Base-by-base conservation (phyloP, 345 rosid genomes). In the Linum tenue region DNA sequence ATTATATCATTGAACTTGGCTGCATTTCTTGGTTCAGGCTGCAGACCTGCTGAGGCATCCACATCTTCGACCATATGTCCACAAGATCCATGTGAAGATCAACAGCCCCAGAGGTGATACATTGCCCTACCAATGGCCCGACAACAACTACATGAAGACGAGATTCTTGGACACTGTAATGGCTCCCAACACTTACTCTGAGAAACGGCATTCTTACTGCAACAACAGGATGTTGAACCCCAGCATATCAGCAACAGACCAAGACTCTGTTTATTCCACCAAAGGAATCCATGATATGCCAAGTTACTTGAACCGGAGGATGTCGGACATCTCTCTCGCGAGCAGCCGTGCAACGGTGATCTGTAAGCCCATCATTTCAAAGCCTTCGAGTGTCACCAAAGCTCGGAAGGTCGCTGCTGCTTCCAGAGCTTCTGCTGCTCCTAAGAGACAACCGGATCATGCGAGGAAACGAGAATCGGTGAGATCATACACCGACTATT, bases 11-110 rank as follows among this genome's bases (percentile, higher is more conserved):
- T 17, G 55, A 22, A 39, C 15, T 41, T 16, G 31, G n/a, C 55
- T 50, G 41, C 31, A 35, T 22, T 67, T 42, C 56, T 37, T 44
- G 69, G 55, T 35, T 61, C 88, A 95, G 99, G 99, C 96, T 78
- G 88, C 85, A 62, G 95, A 88, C 77, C 86, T 91, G 72, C 95
- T 95, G 37, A 73, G 84, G 70, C 85, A 84, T 69, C 87, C 87
- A 1, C 80, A 83, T 76, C 97, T 95, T 64, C 88, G 91, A 67
- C 85, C 92, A 31, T 91, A 81, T 75, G 88, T 91, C 40, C 81
- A 75, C 36, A 83, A 95, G 78, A 70, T 85, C 78, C 87, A 88
- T 64, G 80, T 78, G 59, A 87, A 83, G 70, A 77, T 88, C 48
- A 95, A 79, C 78, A 84, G 75, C 78, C 97, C 96, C 17, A 82